Percentiles rank a stretch among this genome's conserved stretches.
Evolutionary conservation across 495 filamentous ascomycete species (phyloP).

Genomic region (Hyaloscypha variabilis): DNA sequence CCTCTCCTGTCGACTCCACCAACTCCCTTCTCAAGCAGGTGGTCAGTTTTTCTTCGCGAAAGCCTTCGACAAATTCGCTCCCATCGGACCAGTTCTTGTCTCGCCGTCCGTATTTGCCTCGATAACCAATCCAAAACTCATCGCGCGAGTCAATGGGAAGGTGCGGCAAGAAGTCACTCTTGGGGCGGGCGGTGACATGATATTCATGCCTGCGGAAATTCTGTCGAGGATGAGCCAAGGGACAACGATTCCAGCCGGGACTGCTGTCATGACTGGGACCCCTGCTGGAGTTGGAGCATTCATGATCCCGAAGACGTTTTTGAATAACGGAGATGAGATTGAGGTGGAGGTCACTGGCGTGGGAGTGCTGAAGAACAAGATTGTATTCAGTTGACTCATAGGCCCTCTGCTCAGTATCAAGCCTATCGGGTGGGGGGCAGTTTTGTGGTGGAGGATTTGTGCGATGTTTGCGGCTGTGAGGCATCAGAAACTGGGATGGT

Average conservation of each 20-base stretch:
- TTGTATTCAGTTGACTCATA: too few relatives aligned
- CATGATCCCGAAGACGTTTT: neutral
- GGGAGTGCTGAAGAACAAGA: neutral
- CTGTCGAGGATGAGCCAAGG: neutral
- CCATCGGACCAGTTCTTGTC: neutral
- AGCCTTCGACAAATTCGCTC: slow-evolving; percentile 28
- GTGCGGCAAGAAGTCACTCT: neutral
- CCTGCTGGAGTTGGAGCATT: neutral
- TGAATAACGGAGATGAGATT: neutral
- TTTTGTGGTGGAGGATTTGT: too few relatives aligned
- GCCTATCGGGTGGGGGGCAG: too few relatives aligned
- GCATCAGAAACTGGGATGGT: too few relatives aligned
- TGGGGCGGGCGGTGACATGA: neutral
- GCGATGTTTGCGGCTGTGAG: too few relatives aligned
- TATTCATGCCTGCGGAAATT: neutral
- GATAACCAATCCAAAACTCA: neutral
- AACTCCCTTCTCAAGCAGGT: slow-evolving; percentile 42
- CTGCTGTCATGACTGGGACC: neutral
- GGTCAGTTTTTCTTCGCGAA: too few relatives aligned
- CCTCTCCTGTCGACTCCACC: slow-evolving; percentile 41
- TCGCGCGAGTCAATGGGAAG: neutral
- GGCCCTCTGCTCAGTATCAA: too few relatives aligned
- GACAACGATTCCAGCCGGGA: neutral
- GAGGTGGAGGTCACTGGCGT: neutral
- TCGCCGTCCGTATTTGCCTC: neutral